Evolutionary conservation across 306 rosid species (phyloP).

Genomic region (Inga laurina): DNA sequence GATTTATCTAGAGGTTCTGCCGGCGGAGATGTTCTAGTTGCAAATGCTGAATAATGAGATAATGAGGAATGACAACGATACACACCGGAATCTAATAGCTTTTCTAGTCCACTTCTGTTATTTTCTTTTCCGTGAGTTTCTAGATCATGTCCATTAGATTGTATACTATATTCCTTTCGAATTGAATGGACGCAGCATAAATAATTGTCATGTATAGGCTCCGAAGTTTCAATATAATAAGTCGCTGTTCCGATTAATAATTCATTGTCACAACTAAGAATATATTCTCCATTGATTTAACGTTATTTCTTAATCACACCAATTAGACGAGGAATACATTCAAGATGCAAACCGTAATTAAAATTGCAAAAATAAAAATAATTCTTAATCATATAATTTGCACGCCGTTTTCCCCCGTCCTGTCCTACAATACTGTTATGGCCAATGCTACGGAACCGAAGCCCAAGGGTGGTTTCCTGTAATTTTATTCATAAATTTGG

Average conservation of each 20-base stretch:
- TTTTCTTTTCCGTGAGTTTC: conserved; percentile 38
- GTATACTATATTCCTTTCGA: conserved; percentile 36
- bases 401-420: background rate
- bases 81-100: conserved; percentile 63
- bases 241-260: background rate
- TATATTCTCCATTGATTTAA: background rate
- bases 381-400: background rate
- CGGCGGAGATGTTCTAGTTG: conserved; percentile 55
- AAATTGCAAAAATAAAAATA: background rate
- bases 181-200: no score
- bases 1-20: conserved; percentile 61
- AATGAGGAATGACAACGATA: conserved; percentile 89
- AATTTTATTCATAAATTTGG: background rate
- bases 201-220: no score
- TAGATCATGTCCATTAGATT: conserved; percentile 41
- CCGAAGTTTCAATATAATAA: background rate
- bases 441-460: background rate
- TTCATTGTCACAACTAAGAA: background rate
- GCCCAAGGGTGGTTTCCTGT: background rate
- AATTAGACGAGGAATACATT: background rate
- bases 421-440: background rate
- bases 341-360: background rate
- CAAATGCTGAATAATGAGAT: conserved; percentile 59
- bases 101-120: conserved; percentile 46
- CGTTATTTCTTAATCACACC: background rate